Conservation (phyloP, 768 basidiomycete species). For the Candolleomyces eurysporus region DNA sequence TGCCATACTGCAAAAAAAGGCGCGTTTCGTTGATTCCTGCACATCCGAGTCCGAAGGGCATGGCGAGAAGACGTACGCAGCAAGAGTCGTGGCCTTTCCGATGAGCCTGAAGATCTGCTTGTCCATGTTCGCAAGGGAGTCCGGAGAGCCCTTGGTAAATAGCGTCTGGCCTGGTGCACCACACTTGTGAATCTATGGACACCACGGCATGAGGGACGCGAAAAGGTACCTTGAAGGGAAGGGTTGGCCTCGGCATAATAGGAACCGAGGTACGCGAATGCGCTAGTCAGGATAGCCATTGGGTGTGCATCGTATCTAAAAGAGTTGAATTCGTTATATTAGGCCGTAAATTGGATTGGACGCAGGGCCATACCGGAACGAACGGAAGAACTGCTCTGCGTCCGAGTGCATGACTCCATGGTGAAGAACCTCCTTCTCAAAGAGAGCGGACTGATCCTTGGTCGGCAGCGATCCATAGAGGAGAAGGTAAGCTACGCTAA, state of each 20-base stretch:
- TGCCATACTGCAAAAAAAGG: conserved; percentile 62
- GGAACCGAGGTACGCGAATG: conserved; percentile 84
- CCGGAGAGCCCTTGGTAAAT: conserved; percentile 64
- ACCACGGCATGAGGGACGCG: neutral
- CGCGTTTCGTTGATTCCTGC: neutral
- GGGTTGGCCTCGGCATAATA: conserved; percentile 90
- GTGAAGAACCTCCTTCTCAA: conserved; percentile 75
- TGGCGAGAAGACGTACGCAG: conserved; percentile 53
- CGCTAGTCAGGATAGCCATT: conserved; percentile 86
- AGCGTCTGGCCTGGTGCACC: conserved; percentile 62
- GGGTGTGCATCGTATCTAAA: conserved; percentile 86
- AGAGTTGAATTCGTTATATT: neutral
- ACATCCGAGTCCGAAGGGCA: neutral
- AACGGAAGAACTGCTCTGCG: conserved; percentile 64
- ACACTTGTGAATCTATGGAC: conserved; percentile 7
- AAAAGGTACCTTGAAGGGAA: conserved; percentile 63
- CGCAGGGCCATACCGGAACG: conserved; percentile 49
- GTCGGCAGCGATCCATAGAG: conserved; percentile 84
- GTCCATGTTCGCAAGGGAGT: conserved; percentile 78
- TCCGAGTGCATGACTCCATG: conserved; percentile 71
- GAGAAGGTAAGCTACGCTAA: conserved; percentile 68
- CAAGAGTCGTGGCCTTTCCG: conserved; percentile 85
- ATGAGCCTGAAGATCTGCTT: conserved; percentile 89
- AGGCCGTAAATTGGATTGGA: neutral
- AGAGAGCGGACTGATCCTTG: conserved; percentile 54